phyloP scores from a whole-genome alignment of 208 protist species.

The Angomonas deanei region DNA sequence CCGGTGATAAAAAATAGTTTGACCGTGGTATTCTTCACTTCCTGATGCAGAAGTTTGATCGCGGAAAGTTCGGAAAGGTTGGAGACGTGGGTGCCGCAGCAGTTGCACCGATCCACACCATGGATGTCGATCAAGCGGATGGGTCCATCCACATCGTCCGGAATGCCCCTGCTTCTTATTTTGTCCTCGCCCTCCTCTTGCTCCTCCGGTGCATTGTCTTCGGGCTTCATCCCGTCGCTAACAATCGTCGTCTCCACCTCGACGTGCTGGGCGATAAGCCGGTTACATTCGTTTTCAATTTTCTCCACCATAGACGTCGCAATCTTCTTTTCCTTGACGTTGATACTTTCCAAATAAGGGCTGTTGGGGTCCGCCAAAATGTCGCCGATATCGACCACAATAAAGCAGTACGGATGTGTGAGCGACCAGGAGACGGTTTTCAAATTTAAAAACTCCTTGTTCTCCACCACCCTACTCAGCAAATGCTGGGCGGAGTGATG shows the following conservation, averaged over 20 bases:
- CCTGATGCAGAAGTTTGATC: constrained; percentile 71
- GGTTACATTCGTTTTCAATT: constrained; percentile 65
- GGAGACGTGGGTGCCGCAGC: constrained; percentile 84
- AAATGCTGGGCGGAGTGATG: constrained; percentile 91
- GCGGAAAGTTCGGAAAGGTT: constrained; percentile 63
- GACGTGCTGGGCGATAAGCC: constrained; percentile 32
- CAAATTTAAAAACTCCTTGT: constrained; percentile 32
- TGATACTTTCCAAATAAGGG: background rate
- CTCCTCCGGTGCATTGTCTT: background rate
- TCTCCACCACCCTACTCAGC: constrained; percentile 68
- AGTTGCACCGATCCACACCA: constrained; percentile 69
- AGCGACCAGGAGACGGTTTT: constrained; percentile 82
- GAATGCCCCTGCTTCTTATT: constrained; percentile 60
- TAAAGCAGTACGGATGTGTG: constrained; percentile 61
- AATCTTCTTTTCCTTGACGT: constrained; percentile 53
- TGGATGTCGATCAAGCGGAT: constrained; percentile 76
- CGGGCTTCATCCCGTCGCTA: too few relatives aligned
- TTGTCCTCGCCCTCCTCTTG: constrained; percentile 8
- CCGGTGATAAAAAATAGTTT: constrained; percentile 80
- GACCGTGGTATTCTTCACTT: constrained; percentile 71
- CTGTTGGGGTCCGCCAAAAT: constrained; percentile 14
- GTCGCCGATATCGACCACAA: constrained; percentile 48
- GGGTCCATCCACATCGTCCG: constrained; percentile 59
- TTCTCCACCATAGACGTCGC: constrained; percentile 30
- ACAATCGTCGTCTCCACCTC: constrained; percentile 19